Percentiles rank a stretch among this genome's conserved stretches.
Conservation (phyloP, 371 early-diverging fungal genomes). For the Dinochytrium kinnereticum region DNA sequence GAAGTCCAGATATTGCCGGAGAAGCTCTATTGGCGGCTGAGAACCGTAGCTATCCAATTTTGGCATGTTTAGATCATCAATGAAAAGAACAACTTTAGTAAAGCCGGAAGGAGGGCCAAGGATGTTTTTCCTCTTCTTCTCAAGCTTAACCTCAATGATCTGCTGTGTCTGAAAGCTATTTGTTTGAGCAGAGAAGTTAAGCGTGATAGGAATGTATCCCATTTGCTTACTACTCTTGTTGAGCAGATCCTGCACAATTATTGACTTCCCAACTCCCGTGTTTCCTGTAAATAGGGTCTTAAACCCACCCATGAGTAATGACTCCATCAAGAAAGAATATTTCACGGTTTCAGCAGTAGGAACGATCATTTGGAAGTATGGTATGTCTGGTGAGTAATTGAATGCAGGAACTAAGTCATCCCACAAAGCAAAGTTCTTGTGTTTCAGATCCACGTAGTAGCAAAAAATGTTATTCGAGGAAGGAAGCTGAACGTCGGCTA, state of each 20-base stretch:
- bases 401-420: slow-evolving; percentile 54
- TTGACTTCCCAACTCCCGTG: slow-evolving; percentile 59
- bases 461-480: slow-evolving; percentile 40
- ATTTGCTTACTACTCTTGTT: slow-evolving; percentile 45
- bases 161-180: slow-evolving; percentile 53
- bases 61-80: slow-evolving; percentile 62
- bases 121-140: slow-evolving; percentile 59
- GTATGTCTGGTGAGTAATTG: slow-evolving; percentile 45
- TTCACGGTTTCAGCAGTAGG: slow-evolving; percentile 57
- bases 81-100: slow-evolving; percentile 53
- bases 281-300: slow-evolving; percentile 50
- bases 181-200: slow-evolving; percentile 59
- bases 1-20: slow-evolving; percentile 55
- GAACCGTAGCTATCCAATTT: slow-evolving; percentile 60
- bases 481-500: slow-evolving; percentile 48
- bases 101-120: slow-evolving; percentile 52
- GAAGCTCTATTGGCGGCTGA: slow-evolving; percentile 56
- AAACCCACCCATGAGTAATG: slow-evolving; percentile 41
- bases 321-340: slow-evolving; percentile 51
- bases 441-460: slow-evolving; percentile 50
- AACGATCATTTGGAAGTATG: slow-evolving; percentile 60
- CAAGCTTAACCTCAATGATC: slow-evolving; percentile 56
- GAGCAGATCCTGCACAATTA: slow-evolving; percentile 52
- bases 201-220: slow-evolving; percentile 40
- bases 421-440: slow-evolving; percentile 45